Conservation (phyloP, 306 rosid genomes). For the Aeschynomene evenia region DNA sequence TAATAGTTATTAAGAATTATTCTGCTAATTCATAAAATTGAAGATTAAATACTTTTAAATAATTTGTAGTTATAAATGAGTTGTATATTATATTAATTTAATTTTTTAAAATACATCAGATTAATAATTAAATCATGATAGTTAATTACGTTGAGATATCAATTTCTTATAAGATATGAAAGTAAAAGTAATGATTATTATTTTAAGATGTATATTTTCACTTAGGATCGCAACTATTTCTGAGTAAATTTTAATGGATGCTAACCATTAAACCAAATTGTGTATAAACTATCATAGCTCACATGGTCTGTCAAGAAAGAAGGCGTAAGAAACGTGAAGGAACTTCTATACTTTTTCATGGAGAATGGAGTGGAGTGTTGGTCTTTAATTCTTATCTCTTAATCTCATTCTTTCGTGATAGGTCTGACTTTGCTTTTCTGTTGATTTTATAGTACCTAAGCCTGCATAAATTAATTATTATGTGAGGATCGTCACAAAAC, state of each 20-base stretch:
- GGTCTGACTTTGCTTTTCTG: not conserved
- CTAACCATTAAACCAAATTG: not conserved
- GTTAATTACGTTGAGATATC: too few relatives aligned
- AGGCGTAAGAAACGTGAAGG: conserved; percentile 5
- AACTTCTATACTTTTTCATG: not conserved
- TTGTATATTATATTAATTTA: too few relatives aligned
- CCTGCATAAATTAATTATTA: not conserved
- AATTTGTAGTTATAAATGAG: too few relatives aligned
- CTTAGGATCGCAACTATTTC: too few relatives aligned
- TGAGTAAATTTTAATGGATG: not conserved
- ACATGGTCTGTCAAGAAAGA: not conserved
- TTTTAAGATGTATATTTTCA: too few relatives aligned
- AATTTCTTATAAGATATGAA: too few relatives aligned
- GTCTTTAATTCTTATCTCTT: not conserved
- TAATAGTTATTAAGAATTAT: too few relatives aligned
- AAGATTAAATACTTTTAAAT: too few relatives aligned
- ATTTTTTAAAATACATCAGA: too few relatives aligned
- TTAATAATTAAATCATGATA: too few relatives aligned
- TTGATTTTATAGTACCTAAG: not conserved
- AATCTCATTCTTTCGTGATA: not conserved
- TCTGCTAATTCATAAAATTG: too few relatives aligned
- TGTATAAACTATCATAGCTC: not conserved
- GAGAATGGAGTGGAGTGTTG: conserved; percentile 1
- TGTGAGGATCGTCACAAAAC: not conserved
- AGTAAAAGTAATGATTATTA: too few relatives aligned